Base-by-base conservation (phyloP, 768 basidiomycete genomes). In the Boletales sp. region DNA sequence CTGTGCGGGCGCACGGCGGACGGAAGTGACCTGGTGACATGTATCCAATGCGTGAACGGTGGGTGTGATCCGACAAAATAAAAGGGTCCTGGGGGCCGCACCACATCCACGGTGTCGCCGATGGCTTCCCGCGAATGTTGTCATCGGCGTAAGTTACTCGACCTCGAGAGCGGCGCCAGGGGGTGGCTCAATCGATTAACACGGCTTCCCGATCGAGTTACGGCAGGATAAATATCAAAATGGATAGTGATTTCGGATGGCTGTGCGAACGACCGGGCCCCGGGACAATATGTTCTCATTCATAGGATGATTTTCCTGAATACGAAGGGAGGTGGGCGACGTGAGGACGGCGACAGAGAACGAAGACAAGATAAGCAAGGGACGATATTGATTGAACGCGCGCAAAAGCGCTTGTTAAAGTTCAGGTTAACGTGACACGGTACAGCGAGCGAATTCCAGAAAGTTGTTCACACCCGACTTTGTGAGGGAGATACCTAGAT, bases 201-300 rank as follows among this genome's bases (percentile, higher is more conserved):
- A 32, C 47, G 35, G 7, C 8, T 52, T 40, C 46, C 41, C 47
- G 54, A 53, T 60, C 51, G 45, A 39, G 35, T 56, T 51, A 48
- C 54, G 54, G 42, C 46, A 53, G 47, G 54, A 52, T 61, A 56
- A 49, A 51, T 42, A 43, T 48, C 24, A 48, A 52, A 45, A 60
- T 52, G 40, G 36, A 43, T 6, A 36, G 36, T 9, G 4, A 32
- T 37, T 49, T 55, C 37, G 11, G 51, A 53, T 48, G 54, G 51
- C 58, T 53, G 47, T 61, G 61, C 10, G 31, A 14, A 43, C 48
- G 17, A n/a, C 41, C 39, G 38, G 38, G 18, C 18, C 38, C 38
- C 18, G 38, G 38, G 9, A 14, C 24, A 27, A 27, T 27, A 5
- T 27, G 7, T 18, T n/a, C 17, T 37, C 36, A 37, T 11, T 15